phyloP scores from a whole-genome alignment of 1,284 basidiomycete genomes.

The Testicularia cyperi region DNA sequence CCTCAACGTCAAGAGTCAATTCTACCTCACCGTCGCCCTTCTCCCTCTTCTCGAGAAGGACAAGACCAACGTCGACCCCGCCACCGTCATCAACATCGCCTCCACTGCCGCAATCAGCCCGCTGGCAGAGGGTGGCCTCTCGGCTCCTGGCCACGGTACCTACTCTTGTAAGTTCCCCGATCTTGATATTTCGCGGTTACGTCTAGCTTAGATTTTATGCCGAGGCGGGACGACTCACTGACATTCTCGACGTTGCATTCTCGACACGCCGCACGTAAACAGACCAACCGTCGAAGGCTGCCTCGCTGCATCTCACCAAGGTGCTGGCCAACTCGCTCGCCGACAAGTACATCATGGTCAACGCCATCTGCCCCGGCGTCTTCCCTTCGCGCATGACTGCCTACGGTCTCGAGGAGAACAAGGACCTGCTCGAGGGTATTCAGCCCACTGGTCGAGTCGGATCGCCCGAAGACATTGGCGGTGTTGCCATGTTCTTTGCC shows the following conservation, averaged over 20 bases:
- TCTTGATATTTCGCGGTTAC: not conserved
- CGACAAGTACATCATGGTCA: slow-evolving; percentile 66
- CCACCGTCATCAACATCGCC: slow-evolving; percentile 72
- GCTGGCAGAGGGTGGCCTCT: slow-evolving; percentile 64
- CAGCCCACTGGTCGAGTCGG: slow-evolving; percentile 66
- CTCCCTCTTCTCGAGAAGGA: slow-evolving; percentile 50
- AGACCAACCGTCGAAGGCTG: slow-evolving; percentile 69
- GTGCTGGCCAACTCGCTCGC: slow-evolving; percentile 72
- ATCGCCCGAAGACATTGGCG: slow-evolving; percentile 72
- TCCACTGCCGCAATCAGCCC: slow-evolving; percentile 71
- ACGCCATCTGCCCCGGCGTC: slow-evolving; percentile 76
- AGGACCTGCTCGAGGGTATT: slow-evolving; percentile 51
- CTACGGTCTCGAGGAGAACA: slow-evolving; percentile 68
- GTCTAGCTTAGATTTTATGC: too few relatives aligned
- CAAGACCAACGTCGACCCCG: slow-evolving; percentile 65
- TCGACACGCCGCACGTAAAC: not conserved
- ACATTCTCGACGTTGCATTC: too few relatives aligned
- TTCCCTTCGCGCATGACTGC: slow-evolving; percentile 87
- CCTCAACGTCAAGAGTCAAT: slow-evolving; percentile 58
- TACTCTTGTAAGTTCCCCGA: slow-evolving; percentile 78
- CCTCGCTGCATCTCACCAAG: slow-evolving; percentile 77
- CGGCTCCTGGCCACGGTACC: slow-evolving; percentile 69
- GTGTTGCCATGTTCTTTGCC: slow-evolving; percentile 72
- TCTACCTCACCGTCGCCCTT: slow-evolving; percentile 58
- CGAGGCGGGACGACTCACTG: too few relatives aligned